Evolutionary conservation across 495 filamentous ascomycete species (phyloP), one percentile per base, ranked within the genome.

Genomic region (Penicillium lagena): DNA sequence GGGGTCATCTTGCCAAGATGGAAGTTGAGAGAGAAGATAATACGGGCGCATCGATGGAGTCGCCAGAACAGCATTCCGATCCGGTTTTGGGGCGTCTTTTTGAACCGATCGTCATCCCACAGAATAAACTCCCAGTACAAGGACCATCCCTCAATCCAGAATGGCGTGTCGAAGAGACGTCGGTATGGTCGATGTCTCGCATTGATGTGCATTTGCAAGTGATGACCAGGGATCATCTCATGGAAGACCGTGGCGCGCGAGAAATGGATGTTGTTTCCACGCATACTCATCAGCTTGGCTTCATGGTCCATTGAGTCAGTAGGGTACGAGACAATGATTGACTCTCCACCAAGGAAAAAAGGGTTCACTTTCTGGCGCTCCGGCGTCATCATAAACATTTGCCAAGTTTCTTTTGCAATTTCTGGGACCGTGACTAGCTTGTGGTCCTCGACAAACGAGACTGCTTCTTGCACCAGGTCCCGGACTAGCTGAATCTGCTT

Each of bases 141-240:
- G 4, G 71, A 66, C 74, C 73, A 77, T 32, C 74, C 75, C 58
- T 79, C 75, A 15, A 75, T 67, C 60, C 60, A 76, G 49, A 78
- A 79, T 1, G 72, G 73, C 1, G 72, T 79, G 36, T 62, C 58
- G 49, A 77, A 77, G 2, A 76, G 43, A 13, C 51, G 46, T 10
- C 73, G 68, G 52, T 79, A 72, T 6, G 71, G 63, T 39, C 49
- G 59, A 42, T 66, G 51, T 9, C 73, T 66, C 9, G 59, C 59
- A 13, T 63, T 64, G 35, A 68, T 54, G 47, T 68, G 65, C 33
- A 69, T 46, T 44, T 79, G 75, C 29, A 79, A 55, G 40, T 73
- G 73, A 50, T 79, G 73, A 12, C 74, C 73, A 0, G 75, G 74
- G 29, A 79, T 72, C 62, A 77, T 67, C 58, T 79, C 75, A 54